These are phyloP conservation scores for Ogataea minuta DNA, from an alignment of 805 yeast genomes.

Conservation along the genomic window DNA sequence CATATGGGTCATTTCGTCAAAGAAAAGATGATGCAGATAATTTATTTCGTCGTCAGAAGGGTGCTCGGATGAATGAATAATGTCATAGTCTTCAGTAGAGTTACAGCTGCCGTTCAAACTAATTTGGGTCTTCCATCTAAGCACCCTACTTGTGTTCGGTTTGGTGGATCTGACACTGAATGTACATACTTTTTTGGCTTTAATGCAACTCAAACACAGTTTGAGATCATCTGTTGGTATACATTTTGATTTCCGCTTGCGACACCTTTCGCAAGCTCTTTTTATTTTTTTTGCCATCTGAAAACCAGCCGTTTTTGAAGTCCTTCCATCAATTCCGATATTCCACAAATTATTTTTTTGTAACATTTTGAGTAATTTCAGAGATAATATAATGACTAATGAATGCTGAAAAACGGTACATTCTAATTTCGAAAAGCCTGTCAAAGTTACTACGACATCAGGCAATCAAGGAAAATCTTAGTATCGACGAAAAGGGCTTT, in stretches of 20 bases:
- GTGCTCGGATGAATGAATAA: not conserved
- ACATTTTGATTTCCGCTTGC: constrained; percentile 22
- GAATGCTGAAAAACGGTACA: constrained; percentile 4
- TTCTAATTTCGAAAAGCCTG: constrained; percentile 65
- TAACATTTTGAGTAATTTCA: constrained; percentile 1
- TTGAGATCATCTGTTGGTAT: constrained; percentile 1
- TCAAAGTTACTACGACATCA: constrained; percentile 84
- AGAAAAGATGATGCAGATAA: constrained; percentile 14
- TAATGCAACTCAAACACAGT: constrained; percentile 14
- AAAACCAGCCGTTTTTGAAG: too few relatives aligned
- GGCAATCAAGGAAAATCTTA: constrained; percentile 64
- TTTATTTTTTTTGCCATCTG: not conserved
- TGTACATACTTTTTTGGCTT: constrained; percentile 4
- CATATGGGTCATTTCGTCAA: constrained; percentile 10
- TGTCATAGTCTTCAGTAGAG: not conserved
- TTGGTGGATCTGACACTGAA: not conserved
- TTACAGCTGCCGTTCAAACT: not conserved
- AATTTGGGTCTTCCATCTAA: too few relatives aligned
- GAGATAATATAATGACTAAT: constrained; percentile 1
- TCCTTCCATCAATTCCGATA: not conserved
- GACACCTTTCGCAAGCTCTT: constrained; percentile 21
- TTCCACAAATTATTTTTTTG: too few relatives aligned
- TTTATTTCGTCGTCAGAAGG: constrained; percentile 8
- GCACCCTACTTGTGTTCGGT: not conserved
- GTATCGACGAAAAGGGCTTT: constrained; percentile 68